These are phyloP conservation scores for Ophiostoma triangulosporum DNA, from an alignment of 2,329 filamentous ascomycete species.

Conservation along the genomic window DNA sequence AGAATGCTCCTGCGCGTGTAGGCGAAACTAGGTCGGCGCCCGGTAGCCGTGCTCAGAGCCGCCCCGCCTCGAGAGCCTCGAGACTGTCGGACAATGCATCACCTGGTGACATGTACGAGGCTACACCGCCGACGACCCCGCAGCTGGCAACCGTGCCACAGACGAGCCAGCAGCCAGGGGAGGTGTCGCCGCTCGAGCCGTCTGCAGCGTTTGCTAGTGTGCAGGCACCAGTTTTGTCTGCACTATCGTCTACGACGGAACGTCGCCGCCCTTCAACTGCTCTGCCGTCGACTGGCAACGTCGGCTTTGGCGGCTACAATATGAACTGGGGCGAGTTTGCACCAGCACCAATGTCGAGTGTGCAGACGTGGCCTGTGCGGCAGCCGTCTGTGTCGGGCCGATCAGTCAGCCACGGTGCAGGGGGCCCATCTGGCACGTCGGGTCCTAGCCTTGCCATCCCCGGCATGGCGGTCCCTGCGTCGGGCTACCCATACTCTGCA, in stretches of 20 bases:
- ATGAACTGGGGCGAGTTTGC: background rate
- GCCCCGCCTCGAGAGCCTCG: background rate
- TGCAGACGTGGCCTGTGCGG: slow-evolving; percentile 12
- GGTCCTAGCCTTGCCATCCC: background rate
- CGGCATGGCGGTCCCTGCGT: background rate
- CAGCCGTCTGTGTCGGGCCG: slow-evolving; percentile 6
- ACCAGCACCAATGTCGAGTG: slow-evolving; percentile 4
- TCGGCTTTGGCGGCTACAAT: background rate
- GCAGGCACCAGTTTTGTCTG: too few relatives aligned
- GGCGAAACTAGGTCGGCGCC: background rate
- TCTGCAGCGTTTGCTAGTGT: too few relatives aligned
- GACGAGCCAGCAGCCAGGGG: background rate
- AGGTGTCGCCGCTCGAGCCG: background rate
- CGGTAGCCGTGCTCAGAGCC: background rate
- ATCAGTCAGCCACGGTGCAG: background rate
- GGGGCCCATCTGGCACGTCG: background rate
- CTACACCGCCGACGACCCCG: slow-evolving; percentile 9
- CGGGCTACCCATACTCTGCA: slow-evolving; percentile 27
- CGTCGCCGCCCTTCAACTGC: background rate
- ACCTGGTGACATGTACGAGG: slow-evolving; percentile 9
- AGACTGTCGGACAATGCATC: background rate
- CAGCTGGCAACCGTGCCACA: background rate
- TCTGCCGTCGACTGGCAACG: background rate
- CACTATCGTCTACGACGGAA: too few relatives aligned
- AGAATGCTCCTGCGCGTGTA: background rate